Evolutionary conservation across 345 rosid genomes (phyloP).

Genomic region (Arabis hirsuta): DNA sequence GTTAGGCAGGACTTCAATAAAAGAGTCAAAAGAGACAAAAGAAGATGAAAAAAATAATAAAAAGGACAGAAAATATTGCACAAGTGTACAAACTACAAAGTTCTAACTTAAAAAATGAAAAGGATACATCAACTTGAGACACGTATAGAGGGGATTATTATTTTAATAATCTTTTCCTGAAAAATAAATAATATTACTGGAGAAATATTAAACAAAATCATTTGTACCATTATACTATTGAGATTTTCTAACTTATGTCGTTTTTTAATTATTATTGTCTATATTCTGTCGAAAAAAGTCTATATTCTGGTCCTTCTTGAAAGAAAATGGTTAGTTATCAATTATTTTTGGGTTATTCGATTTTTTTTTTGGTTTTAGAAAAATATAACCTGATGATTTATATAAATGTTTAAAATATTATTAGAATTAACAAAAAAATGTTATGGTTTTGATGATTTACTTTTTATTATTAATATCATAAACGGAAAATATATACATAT

Average conservation of each 20-base stretch:
- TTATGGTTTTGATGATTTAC: too few relatives aligned
- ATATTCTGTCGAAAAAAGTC: too few relatives aligned
- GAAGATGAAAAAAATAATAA: neutral
- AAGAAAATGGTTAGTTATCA: neutral
- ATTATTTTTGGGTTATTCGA: neutral
- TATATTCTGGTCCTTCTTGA: neutral
- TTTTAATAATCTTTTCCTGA: neutral
- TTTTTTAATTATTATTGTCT: neutral
- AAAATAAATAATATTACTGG: neutral
- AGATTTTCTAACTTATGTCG: neutral
- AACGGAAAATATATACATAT: too few relatives aligned
- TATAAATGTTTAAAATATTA: too few relatives aligned
- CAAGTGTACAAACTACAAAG: slow-evolving; percentile 43
- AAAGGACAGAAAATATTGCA: slow-evolving; percentile 16
- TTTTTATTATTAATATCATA: too few relatives aligned
- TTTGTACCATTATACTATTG: neutral
- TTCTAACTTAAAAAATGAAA: slow-evolving; percentile 18
- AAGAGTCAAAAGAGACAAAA: slow-evolving; percentile 27
- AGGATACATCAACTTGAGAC: slow-evolving; percentile 12
- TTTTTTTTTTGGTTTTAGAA: too few relatives aligned
- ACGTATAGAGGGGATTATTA: slow-evolving; percentile 23
- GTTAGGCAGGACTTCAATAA: slow-evolving; percentile 38
- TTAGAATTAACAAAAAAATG: too few relatives aligned
- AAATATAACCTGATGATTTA: too few relatives aligned
- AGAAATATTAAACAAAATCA: neutral